Conservation (phyloP, 164 flowering plant genomes). For the Dillenia suffruticosa region DNA sequence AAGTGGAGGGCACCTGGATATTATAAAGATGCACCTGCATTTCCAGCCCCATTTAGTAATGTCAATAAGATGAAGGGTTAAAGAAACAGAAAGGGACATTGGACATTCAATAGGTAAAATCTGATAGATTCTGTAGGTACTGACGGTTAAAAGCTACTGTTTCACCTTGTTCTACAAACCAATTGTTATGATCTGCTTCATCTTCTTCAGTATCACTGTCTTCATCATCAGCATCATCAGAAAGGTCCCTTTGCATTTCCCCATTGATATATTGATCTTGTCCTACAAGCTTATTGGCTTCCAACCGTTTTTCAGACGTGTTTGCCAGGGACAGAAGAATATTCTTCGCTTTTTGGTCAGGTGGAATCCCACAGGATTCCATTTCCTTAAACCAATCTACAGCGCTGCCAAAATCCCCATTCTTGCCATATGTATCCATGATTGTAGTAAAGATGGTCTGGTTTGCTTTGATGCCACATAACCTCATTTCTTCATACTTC, state of each 20-base stretch:
- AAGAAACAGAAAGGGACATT: too few species aligned
- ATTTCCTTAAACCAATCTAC: constrained; percentile 87
- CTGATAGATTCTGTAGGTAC: constrained; percentile 3
- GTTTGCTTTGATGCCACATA: constrained; percentile 52
- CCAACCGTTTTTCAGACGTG: constrained; percentile 57
- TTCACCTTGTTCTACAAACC: constrained; percentile 12
- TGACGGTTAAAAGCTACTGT: constrained; percentile 7
- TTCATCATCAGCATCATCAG: constrained; percentile 29
- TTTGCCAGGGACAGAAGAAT: constrained; percentile 72
- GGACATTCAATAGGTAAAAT: too few species aligned
- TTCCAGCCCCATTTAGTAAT: too few species aligned
- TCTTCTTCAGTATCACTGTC: constrained; percentile 19
- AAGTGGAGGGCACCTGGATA: too few species aligned
- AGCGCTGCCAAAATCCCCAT: constrained; percentile 68
- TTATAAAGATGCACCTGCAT: too few species aligned
- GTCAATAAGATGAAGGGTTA: too few species aligned
- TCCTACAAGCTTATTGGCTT: constrained; percentile 63
- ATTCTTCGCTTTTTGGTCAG: constrained; percentile 92
- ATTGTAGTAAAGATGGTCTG: constrained; percentile 77
- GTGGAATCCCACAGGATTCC: constrained; percentile 54
- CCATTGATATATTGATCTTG: constrained; percentile 6
- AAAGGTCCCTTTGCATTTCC: constrained; percentile 5
- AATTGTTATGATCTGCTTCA: constrained; percentile 11
- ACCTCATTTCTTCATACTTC: constrained; percentile 68
- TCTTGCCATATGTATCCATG: constrained; percentile 94